Percentiles rank a stretch among this genome's conserved stretches.
Evolutionary conservation across 2,329 filamentous ascomycete species (phyloP).

Genomic region (Fusarium buxicola): DNA sequence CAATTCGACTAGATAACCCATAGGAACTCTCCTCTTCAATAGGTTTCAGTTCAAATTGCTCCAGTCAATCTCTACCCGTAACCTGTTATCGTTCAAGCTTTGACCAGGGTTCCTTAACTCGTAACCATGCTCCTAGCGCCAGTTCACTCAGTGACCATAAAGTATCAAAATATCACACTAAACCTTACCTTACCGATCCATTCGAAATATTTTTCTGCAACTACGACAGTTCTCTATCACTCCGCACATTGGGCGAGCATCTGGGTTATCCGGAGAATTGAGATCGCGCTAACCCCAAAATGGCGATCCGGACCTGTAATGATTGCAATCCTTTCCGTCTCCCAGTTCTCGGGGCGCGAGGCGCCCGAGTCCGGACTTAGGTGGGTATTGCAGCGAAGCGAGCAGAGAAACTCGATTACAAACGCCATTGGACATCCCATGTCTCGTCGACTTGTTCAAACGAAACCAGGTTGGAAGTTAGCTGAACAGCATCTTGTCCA

Average conservation of each 20-base stretch:
- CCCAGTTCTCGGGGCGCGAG: conserved; percentile 26
- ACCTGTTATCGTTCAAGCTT: not conserved
- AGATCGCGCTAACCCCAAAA: conserved; percentile 28
- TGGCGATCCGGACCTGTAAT: conserved; percentile 14
- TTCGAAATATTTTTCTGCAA: not conserved
- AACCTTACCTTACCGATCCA: not conserved
- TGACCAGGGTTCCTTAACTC: not conserved
- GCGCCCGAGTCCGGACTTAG: conserved; percentile 18
- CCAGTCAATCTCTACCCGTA: too few relatives aligned
- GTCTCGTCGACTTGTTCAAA: not conserved
- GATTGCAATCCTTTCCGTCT: not conserved
- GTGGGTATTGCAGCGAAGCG: conserved; percentile 30
- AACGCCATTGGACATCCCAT: not conserved
- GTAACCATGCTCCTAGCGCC: not conserved
- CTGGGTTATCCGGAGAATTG: conserved; percentile 8
- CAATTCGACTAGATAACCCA: too few relatives aligned
- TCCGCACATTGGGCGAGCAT: conserved; percentile 33
- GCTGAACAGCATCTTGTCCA: not conserved
- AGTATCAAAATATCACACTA: too few relatives aligned
- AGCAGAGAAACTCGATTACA: conserved; percentile 14
- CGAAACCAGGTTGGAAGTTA: not conserved
- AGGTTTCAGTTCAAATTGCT: too few relatives aligned
- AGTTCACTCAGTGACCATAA: not conserved
- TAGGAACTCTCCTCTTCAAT: too few relatives aligned
- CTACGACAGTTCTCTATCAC: conserved; percentile 7